These are phyloP conservation scores for Avena sativa DNA, from an alignment of 176 grass and related monocot species.

Conservation along the genomic window DNA sequence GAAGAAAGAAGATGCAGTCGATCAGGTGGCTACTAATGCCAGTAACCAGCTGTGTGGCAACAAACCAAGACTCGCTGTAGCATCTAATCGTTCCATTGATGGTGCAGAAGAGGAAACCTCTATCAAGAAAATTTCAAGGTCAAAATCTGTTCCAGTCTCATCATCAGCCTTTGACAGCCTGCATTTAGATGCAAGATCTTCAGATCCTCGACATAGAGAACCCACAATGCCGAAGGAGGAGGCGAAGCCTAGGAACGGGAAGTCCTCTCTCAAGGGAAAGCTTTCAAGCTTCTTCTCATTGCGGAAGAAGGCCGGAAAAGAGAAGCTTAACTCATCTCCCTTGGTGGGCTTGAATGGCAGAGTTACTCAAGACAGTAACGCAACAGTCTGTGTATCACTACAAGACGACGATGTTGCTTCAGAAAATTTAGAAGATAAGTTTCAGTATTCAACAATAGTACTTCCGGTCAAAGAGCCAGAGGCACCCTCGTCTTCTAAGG, in stretches of 20 bases:
- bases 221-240: constrained; percentile 43
- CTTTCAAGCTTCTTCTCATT: constrained; percentile 83
- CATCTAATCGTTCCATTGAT: constrained; percentile 51
- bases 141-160: constrained; percentile 82
- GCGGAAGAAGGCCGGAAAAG: constrained; percentile 68
- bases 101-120: constrained; percentile 37
- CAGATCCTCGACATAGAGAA: constrained; percentile 50
- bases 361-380: constrained; percentile 1
- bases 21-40: constrained; percentile 26
- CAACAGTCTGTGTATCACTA: constrained; percentile 21
- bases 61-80: constrained; percentile 51
- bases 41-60: constrained; percentile 42
- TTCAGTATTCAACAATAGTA: constrained; percentile 24
- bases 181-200: constrained; percentile 51
- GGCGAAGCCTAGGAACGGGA: constrained; percentile 62
- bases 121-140: constrained; percentile 69
- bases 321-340: constrained; percentile 53
- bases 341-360: constrained; percentile 32
- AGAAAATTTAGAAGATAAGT: constrained; percentile 37
- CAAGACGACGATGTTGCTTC: constrained; percentile 32
- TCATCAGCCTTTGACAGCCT: constrained; percentile 71
- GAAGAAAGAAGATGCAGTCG: constrained; percentile 64
- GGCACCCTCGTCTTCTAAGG: constrained; percentile 44
- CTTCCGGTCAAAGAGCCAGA: constrained; percentile 42
- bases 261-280: constrained; percentile 81